Percentiles rank a stretch among this genome's conserved stretches.
Conservation (phyloP, 106 monocot genomes). For the Gastrodia elata region DNA sequence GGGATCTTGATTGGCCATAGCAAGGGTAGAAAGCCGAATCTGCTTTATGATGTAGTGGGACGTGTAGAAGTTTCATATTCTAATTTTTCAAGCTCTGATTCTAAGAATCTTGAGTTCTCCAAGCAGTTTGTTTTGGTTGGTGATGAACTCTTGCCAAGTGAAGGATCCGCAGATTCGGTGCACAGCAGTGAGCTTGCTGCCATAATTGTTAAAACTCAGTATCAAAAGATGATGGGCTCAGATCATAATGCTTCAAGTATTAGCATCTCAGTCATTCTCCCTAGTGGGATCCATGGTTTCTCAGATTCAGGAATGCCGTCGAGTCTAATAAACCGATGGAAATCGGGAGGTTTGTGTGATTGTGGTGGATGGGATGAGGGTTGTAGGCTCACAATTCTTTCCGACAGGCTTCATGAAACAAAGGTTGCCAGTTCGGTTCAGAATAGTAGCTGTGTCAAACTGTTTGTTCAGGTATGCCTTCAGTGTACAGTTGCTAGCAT, state of each 20-base stretch:
- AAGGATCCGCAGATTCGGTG: neutral
- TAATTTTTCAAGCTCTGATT: neutral
- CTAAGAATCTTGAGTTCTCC: neutral
- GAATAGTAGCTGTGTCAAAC: slow-evolving; percentile 11
- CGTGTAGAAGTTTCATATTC: slow-evolving; percentile 42
- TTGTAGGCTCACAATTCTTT: slow-evolving; percentile 37
- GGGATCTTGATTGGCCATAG: slow-evolving; percentile 43
- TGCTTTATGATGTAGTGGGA: slow-evolving; percentile 50
- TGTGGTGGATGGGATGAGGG: slow-evolving; percentile 81
- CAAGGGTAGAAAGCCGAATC: slow-evolving; percentile 35
- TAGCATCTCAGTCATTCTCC: slow-evolving; percentile 20
- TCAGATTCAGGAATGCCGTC: slow-evolving; percentile 35
- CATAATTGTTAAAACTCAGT: slow-evolving; percentile 17
- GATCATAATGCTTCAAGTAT: neutral
- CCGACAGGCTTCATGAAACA: slow-evolving; percentile 16
- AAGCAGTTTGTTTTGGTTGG: slow-evolving; percentile 38
- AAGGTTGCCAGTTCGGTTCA: slow-evolving; percentile 1
- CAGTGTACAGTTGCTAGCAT: neutral
- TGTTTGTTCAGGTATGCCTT: slow-evolving; percentile 34
- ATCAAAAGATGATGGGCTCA: neutral
- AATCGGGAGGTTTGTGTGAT: slow-evolving; percentile 55
- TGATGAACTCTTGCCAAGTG: slow-evolving; percentile 16
- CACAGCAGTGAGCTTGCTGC: slow-evolving; percentile 31
- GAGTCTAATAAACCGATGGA: slow-evolving; percentile 57
- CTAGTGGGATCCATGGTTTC: slow-evolving; percentile 46